A percentile compares a stretch with the other conserved stretches of the same genome.
Evolutionary conservation across 306 rosid species (phyloP).

Genomic region (Hippophae gyantsensis): DNA sequence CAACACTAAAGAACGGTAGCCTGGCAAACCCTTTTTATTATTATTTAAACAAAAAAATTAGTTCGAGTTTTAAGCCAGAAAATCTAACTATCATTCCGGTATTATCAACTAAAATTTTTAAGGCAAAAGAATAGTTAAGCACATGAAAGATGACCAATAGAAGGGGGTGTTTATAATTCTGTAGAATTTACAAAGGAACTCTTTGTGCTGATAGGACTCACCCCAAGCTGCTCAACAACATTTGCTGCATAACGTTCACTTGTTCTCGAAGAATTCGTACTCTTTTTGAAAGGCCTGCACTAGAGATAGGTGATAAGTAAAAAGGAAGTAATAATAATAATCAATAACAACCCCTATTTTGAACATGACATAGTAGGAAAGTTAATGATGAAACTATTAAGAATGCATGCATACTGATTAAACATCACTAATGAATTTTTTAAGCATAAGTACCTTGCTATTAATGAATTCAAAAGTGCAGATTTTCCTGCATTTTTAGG

Average conservation of each 20-base stretch:
- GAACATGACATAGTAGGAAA: slow-evolving; percentile 1
- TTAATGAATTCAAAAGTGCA: slow-evolving; percentile 60
- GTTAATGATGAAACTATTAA: slow-evolving; percentile 7
- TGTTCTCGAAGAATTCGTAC: slow-evolving; percentile 36
- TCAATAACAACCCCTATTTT: slow-evolving; percentile 1
- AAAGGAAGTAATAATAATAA: slow-evolving; percentile 22
- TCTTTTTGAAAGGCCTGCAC: slow-evolving; percentile 62
- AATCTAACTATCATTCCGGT: slow-evolving; percentile 2
- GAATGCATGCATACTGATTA: background rate
- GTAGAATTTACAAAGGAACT: slow-evolving; percentile 11
- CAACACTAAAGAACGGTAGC: background rate
- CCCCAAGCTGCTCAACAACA: slow-evolving; percentile 58
- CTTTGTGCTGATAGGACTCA: slow-evolving; percentile 30
- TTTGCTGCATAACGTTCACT: slow-evolving; percentile 60
- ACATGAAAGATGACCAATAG: slow-evolving; percentile 8
- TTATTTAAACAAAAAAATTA: background rate
- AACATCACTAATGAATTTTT: slow-evolving; percentile 15
- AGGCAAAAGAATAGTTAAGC: background rate
- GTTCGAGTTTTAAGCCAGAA: slow-evolving; percentile 10
- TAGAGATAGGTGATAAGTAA: slow-evolving; percentile 10
- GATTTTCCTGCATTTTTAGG: slow-evolving; percentile 78
- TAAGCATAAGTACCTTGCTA: slow-evolving; percentile 59
- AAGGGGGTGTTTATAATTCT: background rate
- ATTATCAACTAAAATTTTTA: background rate
- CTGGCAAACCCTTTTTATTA: background rate